Evolutionary conservation across 495 filamentous ascomycete species (phyloP).

Genomic region (Lepidopterella palustris): DNA sequence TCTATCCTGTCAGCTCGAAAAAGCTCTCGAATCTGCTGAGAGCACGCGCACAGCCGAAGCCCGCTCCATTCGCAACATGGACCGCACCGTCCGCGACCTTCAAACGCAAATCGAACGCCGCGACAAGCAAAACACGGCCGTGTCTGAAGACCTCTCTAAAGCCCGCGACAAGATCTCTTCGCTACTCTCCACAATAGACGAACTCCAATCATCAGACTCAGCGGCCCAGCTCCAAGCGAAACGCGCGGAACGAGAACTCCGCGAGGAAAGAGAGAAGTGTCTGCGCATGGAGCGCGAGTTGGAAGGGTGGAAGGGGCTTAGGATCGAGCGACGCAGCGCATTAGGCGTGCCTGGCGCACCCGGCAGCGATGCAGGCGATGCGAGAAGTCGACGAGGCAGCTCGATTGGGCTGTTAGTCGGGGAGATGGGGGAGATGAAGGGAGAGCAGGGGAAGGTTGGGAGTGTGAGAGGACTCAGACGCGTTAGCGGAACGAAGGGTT

Average conservation of each 20-base stretch:
- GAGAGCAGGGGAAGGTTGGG: conserved; percentile 22
- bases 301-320: conserved; percentile 72
- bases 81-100: conserved; percentile 89
- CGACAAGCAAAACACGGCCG: conserved; percentile 72
- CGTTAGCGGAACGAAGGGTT: conserved; percentile 35
- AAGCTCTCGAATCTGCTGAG: conserved; percentile 82
- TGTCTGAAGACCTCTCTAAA: conserved; percentile 74
- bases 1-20: conserved; percentile 62
- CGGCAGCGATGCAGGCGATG: conserved; percentile 33
- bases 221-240: conserved; percentile 71
- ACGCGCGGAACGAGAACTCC: conserved; percentile 80
- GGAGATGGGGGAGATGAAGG: conserved; percentile 20
- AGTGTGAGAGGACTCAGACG: conserved; percentile 31
- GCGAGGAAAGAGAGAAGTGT: conserved; percentile 80
- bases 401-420: conserved; percentile 32
- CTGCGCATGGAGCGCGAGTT: conserved; percentile 81
- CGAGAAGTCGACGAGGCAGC: conserved; percentile 36
- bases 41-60: conserved; percentile 67
- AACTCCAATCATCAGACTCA: conserved; percentile 80
- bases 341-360: conserved; percentile 25
- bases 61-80: conserved; percentile 84
- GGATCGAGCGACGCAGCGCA: conserved; percentile 48
- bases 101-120: conserved; percentile 87
- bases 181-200: conserved; percentile 83
- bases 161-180: conserved; percentile 85